Base-by-base conservation (phyloP, 1,139 yeast genomes). In the Debaryomyces singareniensis region DNA sequence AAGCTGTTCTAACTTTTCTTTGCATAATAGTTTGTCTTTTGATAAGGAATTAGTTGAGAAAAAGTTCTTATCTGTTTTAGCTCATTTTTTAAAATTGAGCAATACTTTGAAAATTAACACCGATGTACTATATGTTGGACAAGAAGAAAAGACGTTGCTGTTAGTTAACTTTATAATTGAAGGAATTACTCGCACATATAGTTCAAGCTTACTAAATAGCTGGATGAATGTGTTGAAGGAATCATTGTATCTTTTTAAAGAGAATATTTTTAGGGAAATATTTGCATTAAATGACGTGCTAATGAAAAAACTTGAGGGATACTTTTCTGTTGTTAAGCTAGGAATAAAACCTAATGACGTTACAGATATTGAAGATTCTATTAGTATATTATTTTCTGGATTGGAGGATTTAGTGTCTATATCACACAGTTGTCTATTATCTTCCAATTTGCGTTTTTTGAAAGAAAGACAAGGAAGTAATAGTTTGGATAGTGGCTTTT, bases 321-420 rank as follows among this genome's bases (percentile, higher is more conserved):
- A 63, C 24, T 74, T 74, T 36, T 35, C 44, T 1, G 42, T 34
- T 20, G 35, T 53, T 3, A 37, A 38, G 12, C 29, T 33, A 5
- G 28, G 38, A 12, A 31, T 31, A 3, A 26, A 33, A 3, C 26
- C 41, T 10, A 30, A 30, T 31, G 58, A 36, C 5, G 33, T 50
- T 10, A 47, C 46, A 13, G 65, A 62, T 34, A 45, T 58, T 4
- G 78, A 71, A 28, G 55, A 64, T 3, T 67, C 72, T 2, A 67
- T 78, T 11, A 68, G 68, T 20, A 64, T 68, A 20, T 51, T 82
- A 20, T 53, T 84, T 26, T 61, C 69, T n/a, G 89, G 91, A 0
- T 51, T 84, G 23, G 87, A 82, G 41, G 78, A 75, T 34, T 49
- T 83, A 14, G 49, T 84, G 26, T 62, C 68, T 1, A 67, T 72